Base-by-base conservation (phyloP, 75 land plant genomes). In the Larix kaempferi region DNA sequence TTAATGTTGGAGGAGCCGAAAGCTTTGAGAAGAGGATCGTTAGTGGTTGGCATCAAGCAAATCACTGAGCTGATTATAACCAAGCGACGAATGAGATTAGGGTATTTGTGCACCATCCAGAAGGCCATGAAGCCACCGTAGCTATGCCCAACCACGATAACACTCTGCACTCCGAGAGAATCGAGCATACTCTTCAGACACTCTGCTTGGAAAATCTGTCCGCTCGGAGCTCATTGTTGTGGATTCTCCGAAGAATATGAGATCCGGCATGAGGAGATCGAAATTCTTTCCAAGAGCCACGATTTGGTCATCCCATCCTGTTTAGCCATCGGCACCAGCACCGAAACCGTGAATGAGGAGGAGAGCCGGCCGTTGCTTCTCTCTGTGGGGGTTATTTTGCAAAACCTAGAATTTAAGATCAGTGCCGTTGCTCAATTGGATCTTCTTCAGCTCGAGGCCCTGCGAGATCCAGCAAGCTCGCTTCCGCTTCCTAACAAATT, bases 21-120 rank as follows among this genome's bases (percentile, higher is more conserved):
- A 6, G 49, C 49, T 0, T 44, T 44, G 49, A 44, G 49, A 44
- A 44, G 49, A 44, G 49, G 49, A 44, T 44, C 8, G 49, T 6
- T 44, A 44, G 49, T 44, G 49, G 49, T 5, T 44, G 49, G 49
- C 49, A 1, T 44, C 49, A 44, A 5, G 49, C 41, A 39, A 39
- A 39, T 39, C 41, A 82, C 94, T 5, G 98, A 94, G 86, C 90
- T 90, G 14, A 92, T 90, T 39, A 89, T 84, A 78, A 94, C 91
- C 77, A 94, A 90, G 63, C 76, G 85, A 80, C 84, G 88, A 58
- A 94, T 87, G 54, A 84, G 29, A 23, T 71, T 76, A 37, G 88
- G 82, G 41, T 22, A 81, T 59, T 65, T 54, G n/a, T 66, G 56
- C 4, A 74, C 82, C 71, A 81, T 63, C 22, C 21, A 55, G 17